Evolutionary conservation across 768 basidiomycete genomes (phyloP).

Genomic region (Chalciporus chontae): DNA sequence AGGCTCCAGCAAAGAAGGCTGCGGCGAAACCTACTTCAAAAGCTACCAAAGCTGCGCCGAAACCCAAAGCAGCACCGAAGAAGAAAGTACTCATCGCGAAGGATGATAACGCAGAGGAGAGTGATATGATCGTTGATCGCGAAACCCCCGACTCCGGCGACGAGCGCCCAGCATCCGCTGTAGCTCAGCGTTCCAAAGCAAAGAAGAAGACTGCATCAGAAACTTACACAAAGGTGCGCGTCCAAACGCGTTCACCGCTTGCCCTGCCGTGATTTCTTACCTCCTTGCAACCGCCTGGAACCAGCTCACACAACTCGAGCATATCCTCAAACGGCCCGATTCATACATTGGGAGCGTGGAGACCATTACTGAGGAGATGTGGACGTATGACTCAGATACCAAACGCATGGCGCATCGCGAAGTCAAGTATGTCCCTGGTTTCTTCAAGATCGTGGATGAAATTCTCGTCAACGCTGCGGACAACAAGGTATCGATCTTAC

Average conservation of each 20-base stretch:
- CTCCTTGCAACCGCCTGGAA: neutral
- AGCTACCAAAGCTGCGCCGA: slow-evolving; percentile 41
- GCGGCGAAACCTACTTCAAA: slow-evolving; percentile 41
- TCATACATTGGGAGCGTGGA: slow-evolving; percentile 98
- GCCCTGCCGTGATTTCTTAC: neutral
- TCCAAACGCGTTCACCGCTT: neutral
- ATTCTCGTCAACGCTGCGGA: slow-evolving; percentile 99
- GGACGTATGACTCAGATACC: slow-evolving; percentile 84
- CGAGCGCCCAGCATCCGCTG: slow-evolving; percentile 30
- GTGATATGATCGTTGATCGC: slow-evolving; percentile 40
- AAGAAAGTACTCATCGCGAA: slow-evolving; percentile 69
- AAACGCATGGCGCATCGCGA: slow-evolving; percentile 84
- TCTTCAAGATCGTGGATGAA: slow-evolving; percentile 99
- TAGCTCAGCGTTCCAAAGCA: slow-evolving; percentile 29
- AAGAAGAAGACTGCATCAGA: slow-evolving; percentile 91
- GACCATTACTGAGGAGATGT: slow-evolving; percentile 80
- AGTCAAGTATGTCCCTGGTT: slow-evolving; percentile 91
- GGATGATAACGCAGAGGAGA: slow-evolving; percentile 57
- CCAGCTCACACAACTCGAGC: slow-evolving; percentile 92
- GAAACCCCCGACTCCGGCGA: slow-evolving; percentile 37
- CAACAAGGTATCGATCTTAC: slow-evolving; percentile 74
- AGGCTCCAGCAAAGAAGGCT: slow-evolving; percentile 39
- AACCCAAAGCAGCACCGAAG: slow-evolving; percentile 56
- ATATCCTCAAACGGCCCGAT: slow-evolving; percentile 88
- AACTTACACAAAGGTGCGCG: slow-evolving; percentile 81